These are phyloP conservation scores for Tylopilus plumbeoviolaceoides DNA, from an alignment of 768 basidiomycete genomes.

Conservation along the genomic window DNA sequence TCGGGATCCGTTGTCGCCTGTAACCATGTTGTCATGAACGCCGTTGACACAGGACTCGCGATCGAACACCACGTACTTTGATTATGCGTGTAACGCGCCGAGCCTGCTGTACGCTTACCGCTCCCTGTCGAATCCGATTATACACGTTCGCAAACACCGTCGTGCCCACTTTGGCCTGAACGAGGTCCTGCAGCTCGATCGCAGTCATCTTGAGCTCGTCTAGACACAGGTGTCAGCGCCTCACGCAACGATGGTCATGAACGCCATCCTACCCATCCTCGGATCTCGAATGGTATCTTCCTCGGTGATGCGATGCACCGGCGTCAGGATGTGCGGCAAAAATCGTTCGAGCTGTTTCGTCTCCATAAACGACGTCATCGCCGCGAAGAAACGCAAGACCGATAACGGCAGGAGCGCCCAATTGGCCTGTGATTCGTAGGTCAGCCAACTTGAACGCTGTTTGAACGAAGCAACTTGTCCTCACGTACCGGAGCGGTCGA, in stretches of 20 bases:
- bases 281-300: conserved; percentile 79
- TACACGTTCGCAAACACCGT: conserved; percentile 78
- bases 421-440: conserved; percentile 47
- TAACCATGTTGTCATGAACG: too few species aligned
- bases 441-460: neutral
- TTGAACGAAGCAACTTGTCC: too few species aligned
- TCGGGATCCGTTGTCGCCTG: conserved; percentile 71
- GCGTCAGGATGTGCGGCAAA: conserved; percentile 80
- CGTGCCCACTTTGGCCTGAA: conserved; percentile 86
- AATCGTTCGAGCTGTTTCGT: conserved; percentile 55
- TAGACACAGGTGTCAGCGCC: conserved; percentile 27
- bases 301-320: conserved; percentile 82
- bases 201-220: conserved; percentile 82
- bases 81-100: conserved; percentile 59
- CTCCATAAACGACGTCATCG: conserved; percentile 76
- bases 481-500: conserved; percentile 29
- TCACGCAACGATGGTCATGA: neutral
- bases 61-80: conserved; percentile 33
- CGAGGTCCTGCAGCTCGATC: conserved; percentile 78
- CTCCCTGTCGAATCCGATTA: conserved; percentile 73
- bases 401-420: conserved; percentile 83
- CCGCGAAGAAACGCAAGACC: conserved; percentile 89
- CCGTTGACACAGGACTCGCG: too few species aligned
- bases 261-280: conserved; percentile 60
- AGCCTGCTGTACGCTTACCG: conserved; percentile 62